phyloP scores from a whole-genome alignment of 805 yeast species.

The Metschnikowia proteae region DNA sequence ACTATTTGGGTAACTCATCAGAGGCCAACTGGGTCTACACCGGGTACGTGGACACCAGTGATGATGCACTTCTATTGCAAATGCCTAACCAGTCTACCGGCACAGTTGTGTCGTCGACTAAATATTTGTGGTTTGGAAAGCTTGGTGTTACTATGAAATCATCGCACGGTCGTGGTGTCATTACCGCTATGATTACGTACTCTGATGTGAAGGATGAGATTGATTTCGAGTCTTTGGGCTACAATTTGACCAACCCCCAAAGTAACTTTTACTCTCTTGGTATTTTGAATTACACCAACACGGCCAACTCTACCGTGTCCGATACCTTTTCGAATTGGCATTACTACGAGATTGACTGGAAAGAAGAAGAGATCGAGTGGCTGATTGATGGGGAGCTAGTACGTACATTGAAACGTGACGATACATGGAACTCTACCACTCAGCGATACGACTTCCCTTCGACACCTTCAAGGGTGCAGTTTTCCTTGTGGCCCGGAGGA shows the following conservation, averaged over 20 bases:
- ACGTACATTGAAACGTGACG: slow-evolving; percentile 60
- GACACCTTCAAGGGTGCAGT: slow-evolving; percentile 69
- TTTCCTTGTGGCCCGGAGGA: slow-evolving; percentile 81
- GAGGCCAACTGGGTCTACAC: slow-evolving; percentile 67
- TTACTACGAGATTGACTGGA: slow-evolving; percentile 78
- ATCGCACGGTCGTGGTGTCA: slow-evolving; percentile 75
- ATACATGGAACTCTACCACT: slow-evolving; percentile 61
- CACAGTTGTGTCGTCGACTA: slow-evolving; percentile 74
- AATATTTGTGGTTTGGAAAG: slow-evolving; percentile 86
- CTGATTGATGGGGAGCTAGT: slow-evolving; percentile 61
- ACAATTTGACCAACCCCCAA: slow-evolving; percentile 62
- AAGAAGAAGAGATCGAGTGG: slow-evolving; percentile 69
- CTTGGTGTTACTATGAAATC: slow-evolving; percentile 65
- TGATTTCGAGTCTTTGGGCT: slow-evolving; percentile 85
- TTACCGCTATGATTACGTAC: slow-evolving; percentile 75
- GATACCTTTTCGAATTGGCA: slow-evolving; percentile 69
- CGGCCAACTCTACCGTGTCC: slow-evolving; percentile 37
- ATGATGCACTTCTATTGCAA: slow-evolving; percentile 57
- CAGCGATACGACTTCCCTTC: slow-evolving; percentile 60
- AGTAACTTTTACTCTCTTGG: slow-evolving; percentile 82
- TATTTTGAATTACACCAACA: slow-evolving; percentile 61
- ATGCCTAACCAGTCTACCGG: slow-evolving; percentile 78
- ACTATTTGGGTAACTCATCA: slow-evolving; percentile 67
- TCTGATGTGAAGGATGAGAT: slow-evolving; percentile 89
- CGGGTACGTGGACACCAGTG: slow-evolving; percentile 50